Base-by-base conservation (phyloP, 257 asterid species). In the Agastache rugosa region DNA sequence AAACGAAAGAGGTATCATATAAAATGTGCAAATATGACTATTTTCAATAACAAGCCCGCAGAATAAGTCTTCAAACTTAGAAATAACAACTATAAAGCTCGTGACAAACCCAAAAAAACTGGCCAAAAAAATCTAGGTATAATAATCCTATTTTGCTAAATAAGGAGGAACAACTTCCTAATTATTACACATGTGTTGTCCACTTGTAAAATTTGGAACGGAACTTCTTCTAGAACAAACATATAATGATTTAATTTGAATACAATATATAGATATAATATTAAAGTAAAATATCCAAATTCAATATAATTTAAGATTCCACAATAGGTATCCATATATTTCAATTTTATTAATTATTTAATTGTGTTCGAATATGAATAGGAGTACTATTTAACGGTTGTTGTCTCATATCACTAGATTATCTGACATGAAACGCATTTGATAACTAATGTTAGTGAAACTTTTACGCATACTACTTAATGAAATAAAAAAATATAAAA, bases 111-210 rank as follows among this genome's bases (percentile, higher is more conserved):
- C 9, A 35, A 62, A 7, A 39, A n/a, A 62, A 3, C 6, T 62
- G 15, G 27, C 48, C 67, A 34, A 34, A 62, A 55, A 60, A 31
- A n/a, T 62, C 4, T 35, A 35, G 68, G 68, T 37, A 62, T 60
- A 15, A 14, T 35, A 15, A 14, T 35, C 29, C 68, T 62, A 62
- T n/a, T 9, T 37, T 62, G 68, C 68, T 35, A 35, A n/a, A 35
- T 8, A 62, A 34, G 68, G 50, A 9, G 48, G 4, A 62, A 62
- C 68, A 62, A 8, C 16, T 62, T n/a, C 4, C 6, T 9, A 35
- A 17, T 14, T 12, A 27, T 3, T 3, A 25, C 42, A 15, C 68
- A 62, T 62, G 68, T 62, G 29, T 35, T 62, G 68, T 62, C 27
- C 31, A 35, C 48, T 35, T 61, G 25, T 31, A n/a, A 61, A 61